A percentile compares a stretch with the other conserved stretches of the same genome.
These are phyloP conservation scores for Fusarium avenaceum DNA, from an alignment of 2,329 filamentous ascomycete species.

Conservation along the genomic window DNA sequence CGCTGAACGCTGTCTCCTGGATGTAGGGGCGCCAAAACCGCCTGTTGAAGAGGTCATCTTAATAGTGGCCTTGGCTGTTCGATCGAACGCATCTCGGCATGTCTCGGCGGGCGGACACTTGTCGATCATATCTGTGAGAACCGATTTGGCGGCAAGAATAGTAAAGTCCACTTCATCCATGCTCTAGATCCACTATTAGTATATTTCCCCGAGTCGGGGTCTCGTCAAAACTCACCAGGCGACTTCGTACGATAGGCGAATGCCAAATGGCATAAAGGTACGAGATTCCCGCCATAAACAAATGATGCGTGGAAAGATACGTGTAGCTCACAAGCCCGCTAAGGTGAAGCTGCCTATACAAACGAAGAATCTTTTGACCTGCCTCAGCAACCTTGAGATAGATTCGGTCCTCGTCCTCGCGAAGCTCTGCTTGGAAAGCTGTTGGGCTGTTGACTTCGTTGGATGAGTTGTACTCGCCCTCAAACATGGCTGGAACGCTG, in stretches of 20 bases:
- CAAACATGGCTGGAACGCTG: constrained; percentile 86
- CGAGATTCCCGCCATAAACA: constrained; percentile 97
- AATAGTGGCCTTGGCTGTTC: constrained; percentile 94
- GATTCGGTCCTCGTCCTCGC: constrained; percentile 89
- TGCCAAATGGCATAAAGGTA: constrained; percentile 99
- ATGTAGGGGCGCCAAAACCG: constrained; percentile 72
- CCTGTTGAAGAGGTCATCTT: constrained; percentile 93
- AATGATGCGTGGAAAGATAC: constrained; percentile 92
- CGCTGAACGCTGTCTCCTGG: constrained; percentile 48
- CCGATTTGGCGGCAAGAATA: constrained; percentile 90
- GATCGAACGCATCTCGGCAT: constrained; percentile 92
- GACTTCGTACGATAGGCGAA: constrained; percentile 86
- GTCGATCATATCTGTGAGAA: constrained; percentile 90
- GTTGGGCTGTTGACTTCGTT: constrained; percentile 74
- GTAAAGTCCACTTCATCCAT: constrained; percentile 99
- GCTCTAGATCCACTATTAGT: constrained; percentile 61
- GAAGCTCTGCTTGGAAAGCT: constrained; percentile 73
- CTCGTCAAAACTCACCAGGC: constrained; percentile 73
- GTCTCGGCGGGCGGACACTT: constrained; percentile 96
- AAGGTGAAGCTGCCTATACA: constrained; percentile 91
- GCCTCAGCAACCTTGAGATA: constrained; percentile 96
- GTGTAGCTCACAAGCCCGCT: constrained; percentile 95
- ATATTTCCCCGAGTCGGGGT: constrained; percentile 1
- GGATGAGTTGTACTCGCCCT: constrained; percentile 79
- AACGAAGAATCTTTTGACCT: constrained; percentile 89